Base-by-base conservation (phyloP, 306 rosid species). In the Trifolium dubium region DNA sequence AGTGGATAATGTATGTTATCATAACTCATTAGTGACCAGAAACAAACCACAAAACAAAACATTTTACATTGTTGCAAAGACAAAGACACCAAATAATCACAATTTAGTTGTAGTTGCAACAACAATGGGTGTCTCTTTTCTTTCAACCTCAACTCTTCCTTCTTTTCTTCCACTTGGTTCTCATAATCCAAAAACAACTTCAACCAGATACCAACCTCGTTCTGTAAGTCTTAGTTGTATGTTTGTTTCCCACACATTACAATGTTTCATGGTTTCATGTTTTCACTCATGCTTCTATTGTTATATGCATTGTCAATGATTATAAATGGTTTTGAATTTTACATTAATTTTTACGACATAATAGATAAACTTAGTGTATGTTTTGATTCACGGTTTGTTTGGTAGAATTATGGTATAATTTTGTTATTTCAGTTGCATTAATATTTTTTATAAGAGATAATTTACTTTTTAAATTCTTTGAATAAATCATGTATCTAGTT, bases 121-220 rank as follows among this genome's bases (percentile, higher is more conserved):
- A 43, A 66, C 78, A 73, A 92, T 89, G 98, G 90, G 85, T 71
- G 78, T 89, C 74, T 92, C 93, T 62, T 85, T 89, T 72, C 87
- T 88, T 67, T 89, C 92, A 31, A 82, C 84, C 70, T 88, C 92
- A 28, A 81, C 92, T 64, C 56, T 79, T 55, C 84, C 92, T 64
- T 72, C 88, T 13, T 65, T 81, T 68, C 77, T 76, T 79, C 86
- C 91, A 34, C 77, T 87, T 39, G 71, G 80, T 64, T 55, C 77
- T 75, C 80, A 71, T 62, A 64, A 71, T 77, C 67, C 84, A 5
- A 66, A 23, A 39, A 77, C 86, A 30, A 72, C 67, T 71, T 58
- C 60, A 76, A 71, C 88, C 73, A 71, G 77, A 83, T 49, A 31
- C 84, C 84, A 86, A 29, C 78, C 82, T 60, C 80, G 64, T 74